phyloP scores from a whole-genome alignment of 495 filamentous ascomycete species.

The Immersiella caudata region DNA sequence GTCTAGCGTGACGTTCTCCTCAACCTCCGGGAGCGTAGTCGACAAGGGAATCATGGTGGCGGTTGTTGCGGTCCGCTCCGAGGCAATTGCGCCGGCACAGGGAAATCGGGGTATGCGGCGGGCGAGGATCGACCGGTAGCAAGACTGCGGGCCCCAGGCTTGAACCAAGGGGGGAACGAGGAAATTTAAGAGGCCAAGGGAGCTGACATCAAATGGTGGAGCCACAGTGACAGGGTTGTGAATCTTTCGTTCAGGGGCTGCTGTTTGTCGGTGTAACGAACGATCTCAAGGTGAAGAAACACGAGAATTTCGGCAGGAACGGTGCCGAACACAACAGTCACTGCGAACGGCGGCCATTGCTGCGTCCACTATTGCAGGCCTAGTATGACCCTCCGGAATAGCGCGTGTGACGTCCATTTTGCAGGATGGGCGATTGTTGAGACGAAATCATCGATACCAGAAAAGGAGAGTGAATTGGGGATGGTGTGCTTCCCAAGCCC shows the following conservation, averaged over 20 bases:
- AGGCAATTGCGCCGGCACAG: conserved; percentile 1
- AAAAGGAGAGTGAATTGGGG: background rate
- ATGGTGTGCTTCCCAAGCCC: background rate
- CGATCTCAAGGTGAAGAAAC: background rate
- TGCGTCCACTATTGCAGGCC: background rate
- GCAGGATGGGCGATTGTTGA: background rate
- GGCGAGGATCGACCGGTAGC: conserved; percentile 1
- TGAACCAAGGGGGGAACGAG: conserved; percentile 9
- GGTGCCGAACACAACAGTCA: background rate
- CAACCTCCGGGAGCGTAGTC: conserved; percentile 23
- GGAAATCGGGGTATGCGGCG: background rate
- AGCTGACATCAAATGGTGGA: conserved; percentile 2
- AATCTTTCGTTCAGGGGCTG: background rate
- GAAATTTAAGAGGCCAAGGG: conserved; percentile 23
- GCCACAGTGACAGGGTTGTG: background rate
- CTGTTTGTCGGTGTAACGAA: background rate
- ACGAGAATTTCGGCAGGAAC: background rate
- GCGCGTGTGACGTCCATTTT: conserved; percentile 3
- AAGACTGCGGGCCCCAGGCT: conserved; percentile 1
- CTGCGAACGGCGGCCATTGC: background rate
- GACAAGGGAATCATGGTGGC: conserved; percentile 17
- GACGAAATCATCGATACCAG: background rate
- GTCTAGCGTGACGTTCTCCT: conserved; percentile 27
- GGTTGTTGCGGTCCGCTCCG: background rate
- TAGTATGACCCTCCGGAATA: conserved; percentile 6